phyloP scores from a whole-genome alignment of 2,329 filamentous ascomycete species.

The Monilinia polystroma region DNA sequence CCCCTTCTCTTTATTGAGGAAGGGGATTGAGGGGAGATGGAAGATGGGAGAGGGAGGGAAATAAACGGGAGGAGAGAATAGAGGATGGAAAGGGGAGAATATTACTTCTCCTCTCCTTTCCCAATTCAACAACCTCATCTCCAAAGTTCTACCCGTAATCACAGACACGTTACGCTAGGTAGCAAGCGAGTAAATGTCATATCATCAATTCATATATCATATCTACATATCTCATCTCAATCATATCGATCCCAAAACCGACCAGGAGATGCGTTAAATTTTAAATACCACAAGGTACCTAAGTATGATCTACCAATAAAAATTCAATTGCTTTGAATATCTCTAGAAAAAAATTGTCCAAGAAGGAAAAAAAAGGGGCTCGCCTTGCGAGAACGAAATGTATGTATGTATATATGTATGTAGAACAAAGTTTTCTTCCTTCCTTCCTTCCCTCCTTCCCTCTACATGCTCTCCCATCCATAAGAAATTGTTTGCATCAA shows the following conservation, averaged over 20 bases:
- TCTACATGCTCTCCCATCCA: not conserved
- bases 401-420: not conserved
- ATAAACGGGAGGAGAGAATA: too few species aligned
- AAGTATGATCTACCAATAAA: too few species aligned
- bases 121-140: too few species aligned
- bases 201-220: not conserved
- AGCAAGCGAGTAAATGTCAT: too few species aligned
- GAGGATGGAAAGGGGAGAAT: too few species aligned
- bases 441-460: not conserved
- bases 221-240: not conserved
- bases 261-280: not conserved
- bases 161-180: too few species aligned
- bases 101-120: too few species aligned
- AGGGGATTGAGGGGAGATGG: too few species aligned
- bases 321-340: not conserved
- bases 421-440: not conserved
- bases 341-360: not conserved
- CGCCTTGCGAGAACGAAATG: conserved; percentile 16
- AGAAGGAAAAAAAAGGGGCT: not conserved
- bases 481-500: not conserved
- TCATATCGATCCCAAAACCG: not conserved
- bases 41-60: too few species aligned
- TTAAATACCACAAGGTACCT: too few species aligned
- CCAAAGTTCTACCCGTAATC: too few species aligned
- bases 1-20: too few species aligned